These are phyloP conservation scores for Penicillium sp. DNA, from an alignment of 2,329 filamentous ascomycete genomes.

Conservation along the genomic window DNA sequence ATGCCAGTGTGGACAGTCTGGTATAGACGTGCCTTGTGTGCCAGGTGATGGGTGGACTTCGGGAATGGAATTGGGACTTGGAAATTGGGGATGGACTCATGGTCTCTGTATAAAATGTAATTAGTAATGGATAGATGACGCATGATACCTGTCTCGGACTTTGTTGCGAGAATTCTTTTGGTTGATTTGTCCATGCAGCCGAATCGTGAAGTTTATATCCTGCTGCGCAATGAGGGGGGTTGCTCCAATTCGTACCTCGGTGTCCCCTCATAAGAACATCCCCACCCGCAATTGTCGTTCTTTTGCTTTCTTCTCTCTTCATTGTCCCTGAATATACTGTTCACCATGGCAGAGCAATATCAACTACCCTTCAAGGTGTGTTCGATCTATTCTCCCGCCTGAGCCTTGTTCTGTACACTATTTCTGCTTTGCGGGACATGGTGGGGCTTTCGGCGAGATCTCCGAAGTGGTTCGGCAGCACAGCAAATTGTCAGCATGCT, in stretches of 20 bases:
- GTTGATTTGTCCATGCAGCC: background rate
- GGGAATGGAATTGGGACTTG: background rate
- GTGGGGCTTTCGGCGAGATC: slow-evolving; percentile 20
- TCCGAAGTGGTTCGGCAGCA: slow-evolving; percentile 8
- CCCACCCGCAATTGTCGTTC: background rate
- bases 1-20: slow-evolving; percentile 21
- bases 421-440: background rate
- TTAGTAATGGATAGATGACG: slow-evolving; percentile 1
- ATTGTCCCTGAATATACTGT: background rate
- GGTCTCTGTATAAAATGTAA: background rate
- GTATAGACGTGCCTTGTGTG: slow-evolving; percentile 9
- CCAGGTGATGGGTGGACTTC: background rate
- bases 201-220: background rate
- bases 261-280: slow-evolving; percentile 3
- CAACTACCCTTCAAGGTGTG: slow-evolving; percentile 42
- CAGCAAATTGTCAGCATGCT: background rate
- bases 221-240: background rate
- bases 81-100: background rate
- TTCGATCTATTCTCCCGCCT: background rate
- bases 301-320: background rate
- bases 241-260: background rate
- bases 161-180: background rate
- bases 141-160: background rate
- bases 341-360: slow-evolving; percentile 38
- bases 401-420: background rate